phyloP scores from a whole-genome alignment of 345 rosid genomes.

The Corchorus capsularis region DNA sequence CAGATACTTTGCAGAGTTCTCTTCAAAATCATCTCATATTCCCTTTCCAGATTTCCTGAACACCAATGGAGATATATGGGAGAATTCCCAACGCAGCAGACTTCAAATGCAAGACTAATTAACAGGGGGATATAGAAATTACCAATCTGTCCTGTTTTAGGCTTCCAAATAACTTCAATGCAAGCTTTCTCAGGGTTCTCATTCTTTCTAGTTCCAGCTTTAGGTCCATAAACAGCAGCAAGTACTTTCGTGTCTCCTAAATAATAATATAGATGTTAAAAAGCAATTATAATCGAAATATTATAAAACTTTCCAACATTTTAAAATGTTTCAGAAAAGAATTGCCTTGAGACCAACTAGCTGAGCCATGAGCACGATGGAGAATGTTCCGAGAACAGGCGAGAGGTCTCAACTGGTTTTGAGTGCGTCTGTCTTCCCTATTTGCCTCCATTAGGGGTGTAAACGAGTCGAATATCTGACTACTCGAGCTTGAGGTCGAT shows the following conservation, averaged over 20 bases:
- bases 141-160: too few species aligned
- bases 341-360: constrained; percentile 91
- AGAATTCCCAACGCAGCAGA: too few species aligned
- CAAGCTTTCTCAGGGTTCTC: constrained; percentile 93
- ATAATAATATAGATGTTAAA: neutral
- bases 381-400: constrained; percentile 75
- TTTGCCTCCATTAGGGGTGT: constrained; percentile 6
- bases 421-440: constrained; percentile 36
- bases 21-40: too few species aligned
- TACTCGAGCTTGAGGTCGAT: too few species aligned
- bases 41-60: too few species aligned
- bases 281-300: constrained; percentile 6
- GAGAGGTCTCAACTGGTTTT: constrained; percentile 78
- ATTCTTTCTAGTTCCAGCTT: constrained; percentile 84
- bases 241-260: constrained; percentile 85
- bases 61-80: too few species aligned
- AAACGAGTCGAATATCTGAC: too few species aligned
- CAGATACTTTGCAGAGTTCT: too few species aligned
- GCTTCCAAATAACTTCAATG: too few species aligned
- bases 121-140: too few species aligned
- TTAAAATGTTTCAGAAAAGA: neutral
- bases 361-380: constrained; percentile 94
- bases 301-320: neutral
- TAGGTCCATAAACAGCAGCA: constrained; percentile 94
- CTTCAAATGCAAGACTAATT: too few species aligned